Percentiles rank a stretch among this genome's conserved stretches.
phyloP scores from a whole-genome alignment of 768 basidiomycete genomes.

The Dendrothele bispora region DNA sequence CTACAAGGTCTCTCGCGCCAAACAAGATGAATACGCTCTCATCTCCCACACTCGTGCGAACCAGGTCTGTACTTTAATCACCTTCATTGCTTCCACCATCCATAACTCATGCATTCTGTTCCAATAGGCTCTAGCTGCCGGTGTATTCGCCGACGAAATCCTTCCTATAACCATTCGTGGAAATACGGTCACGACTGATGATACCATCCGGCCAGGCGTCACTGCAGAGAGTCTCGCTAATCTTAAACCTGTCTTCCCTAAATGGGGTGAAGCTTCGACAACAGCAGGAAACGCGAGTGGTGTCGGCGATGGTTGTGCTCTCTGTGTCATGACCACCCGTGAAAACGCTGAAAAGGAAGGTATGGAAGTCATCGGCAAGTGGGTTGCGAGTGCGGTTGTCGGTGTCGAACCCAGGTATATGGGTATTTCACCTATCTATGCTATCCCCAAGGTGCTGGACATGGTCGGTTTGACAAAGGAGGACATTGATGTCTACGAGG shows the following conservation, averaged over 20 bases:
- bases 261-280: conserved; percentile 69
- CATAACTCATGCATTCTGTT: neutral
- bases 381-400: conserved; percentile 73
- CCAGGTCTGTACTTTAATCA: conserved; percentile 37
- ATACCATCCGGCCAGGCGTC: conserved; percentile 85
- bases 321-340: conserved; percentile 81
- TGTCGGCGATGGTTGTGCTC: conserved; percentile 89
- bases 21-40: conserved; percentile 88
- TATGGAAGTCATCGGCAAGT: conserved; percentile 82
- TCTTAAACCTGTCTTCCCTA: conserved; percentile 85
- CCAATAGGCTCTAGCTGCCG: conserved; percentile 58
- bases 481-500: conserved; percentile 79
- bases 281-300: conserved; percentile 89
- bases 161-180: conserved; percentile 81
- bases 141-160: conserved; percentile 86
- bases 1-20: conserved; percentile 74
- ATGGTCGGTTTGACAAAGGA: conserved; percentile 64
- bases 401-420: conserved; percentile 80
- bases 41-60: conserved; percentile 83
- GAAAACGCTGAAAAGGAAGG: conserved; percentile 74
- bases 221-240: conserved; percentile 73
- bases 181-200: conserved; percentile 66
- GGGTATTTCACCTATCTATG: conserved; percentile 74
- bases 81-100: neutral
- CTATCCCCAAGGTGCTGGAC: conserved; percentile 68